A percentile compares a stretch with the other conserved stretches of the same genome.
Evolutionary conservation across 306 rosid species (phyloP).

Genomic region (Hippophae tibetana): DNA sequence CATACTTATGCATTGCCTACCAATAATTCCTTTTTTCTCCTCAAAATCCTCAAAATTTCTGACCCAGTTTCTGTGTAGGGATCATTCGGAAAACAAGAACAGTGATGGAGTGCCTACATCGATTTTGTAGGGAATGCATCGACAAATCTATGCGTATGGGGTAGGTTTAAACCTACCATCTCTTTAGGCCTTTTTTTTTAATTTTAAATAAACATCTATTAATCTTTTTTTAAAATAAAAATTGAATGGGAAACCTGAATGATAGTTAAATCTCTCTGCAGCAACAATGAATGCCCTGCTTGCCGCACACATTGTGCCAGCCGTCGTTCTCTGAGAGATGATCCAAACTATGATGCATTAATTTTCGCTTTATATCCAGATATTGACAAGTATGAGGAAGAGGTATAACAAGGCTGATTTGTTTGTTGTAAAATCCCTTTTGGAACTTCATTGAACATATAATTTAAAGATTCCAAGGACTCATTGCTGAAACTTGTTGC

Average conservation of each 20-base stretch:
- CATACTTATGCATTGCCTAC: no score
- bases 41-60: no score
- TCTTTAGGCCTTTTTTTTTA: background rate
- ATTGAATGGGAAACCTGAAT: background rate
- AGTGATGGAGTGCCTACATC: constrained; percentile 86
- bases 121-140: constrained; percentile 85
- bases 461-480: constrained; percentile 2
- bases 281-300: constrained; percentile 86
- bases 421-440: background rate
- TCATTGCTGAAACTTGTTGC: constrained; percentile 13
- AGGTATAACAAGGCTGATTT: constrained; percentile 24
- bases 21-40: no score
- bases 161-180: constrained; percentile 23
- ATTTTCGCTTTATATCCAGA: constrained; percentile 69
- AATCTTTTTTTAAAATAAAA: no score
- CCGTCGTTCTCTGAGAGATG: constrained; percentile 82
- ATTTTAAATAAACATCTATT: no score
- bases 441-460: constrained; percentile 2
- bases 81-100: constrained; percentile 75
- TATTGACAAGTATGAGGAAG: constrained; percentile 68
- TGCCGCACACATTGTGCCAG: constrained; percentile 87
- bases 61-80: constrained; percentile 29
- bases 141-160: constrained; percentile 86
- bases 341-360: constrained; percentile 66
- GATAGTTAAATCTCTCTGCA: constrained; percentile 19